Conservation (phyloP, 75 land plant genomes). For the Picea sitchensis region DNA sequence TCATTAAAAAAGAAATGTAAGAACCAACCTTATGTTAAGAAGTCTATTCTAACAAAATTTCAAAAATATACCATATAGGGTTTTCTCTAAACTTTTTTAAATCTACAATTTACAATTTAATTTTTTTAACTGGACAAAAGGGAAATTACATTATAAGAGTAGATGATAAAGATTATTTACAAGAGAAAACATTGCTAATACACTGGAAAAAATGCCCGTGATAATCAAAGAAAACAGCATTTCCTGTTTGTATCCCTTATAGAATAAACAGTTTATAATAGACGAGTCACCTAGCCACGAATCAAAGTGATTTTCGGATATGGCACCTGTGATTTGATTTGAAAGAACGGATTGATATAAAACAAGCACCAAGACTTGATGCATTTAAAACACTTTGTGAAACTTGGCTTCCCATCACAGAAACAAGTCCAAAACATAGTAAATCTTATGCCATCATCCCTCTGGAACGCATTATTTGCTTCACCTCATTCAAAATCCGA, state of each 20-base stretch:
- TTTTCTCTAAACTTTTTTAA: no score
- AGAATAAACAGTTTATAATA: background rate
- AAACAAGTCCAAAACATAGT: background rate
- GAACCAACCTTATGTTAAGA: no score
- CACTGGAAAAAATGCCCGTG: no score
- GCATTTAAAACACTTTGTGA: background rate
- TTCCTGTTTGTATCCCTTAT: background rate
- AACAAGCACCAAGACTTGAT: background rate
- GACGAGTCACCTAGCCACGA: background rate
- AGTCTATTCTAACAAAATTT: no score
- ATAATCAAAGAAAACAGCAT: background rate
- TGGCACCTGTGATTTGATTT: background rate
- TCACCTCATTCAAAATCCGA: slow-evolving; percentile 70
- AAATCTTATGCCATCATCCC: slow-evolving; percentile 21
- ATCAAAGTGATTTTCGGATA: background rate
- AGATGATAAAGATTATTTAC: no score
- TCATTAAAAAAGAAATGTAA: no score
- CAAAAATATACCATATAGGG: no score
- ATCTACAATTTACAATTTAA: no score
- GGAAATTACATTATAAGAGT: no score
- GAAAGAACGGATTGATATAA: background rate
- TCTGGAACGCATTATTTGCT: slow-evolving; percentile 28
- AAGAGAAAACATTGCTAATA: no score
- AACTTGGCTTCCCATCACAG: background rate
- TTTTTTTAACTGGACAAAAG: no score